Evolutionary conservation across 495 filamentous ascomycete species (phyloP).

Genomic region (Talaromyces trachyspermus): DNA sequence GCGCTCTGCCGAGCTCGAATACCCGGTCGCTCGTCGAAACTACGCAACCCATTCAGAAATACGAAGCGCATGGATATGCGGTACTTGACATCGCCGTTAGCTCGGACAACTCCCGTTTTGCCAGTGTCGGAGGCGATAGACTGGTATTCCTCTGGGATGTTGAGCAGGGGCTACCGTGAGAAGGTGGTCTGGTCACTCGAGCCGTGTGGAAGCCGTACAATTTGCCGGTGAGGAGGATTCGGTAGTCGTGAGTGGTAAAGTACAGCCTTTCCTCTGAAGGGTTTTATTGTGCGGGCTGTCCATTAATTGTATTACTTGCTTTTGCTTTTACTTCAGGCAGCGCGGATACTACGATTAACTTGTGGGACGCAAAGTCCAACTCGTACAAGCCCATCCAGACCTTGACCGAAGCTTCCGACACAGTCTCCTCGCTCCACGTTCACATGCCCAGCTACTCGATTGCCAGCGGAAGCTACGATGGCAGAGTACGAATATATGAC

Average conservation of each 20-base stretch:
- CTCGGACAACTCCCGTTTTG: conserved; percentile 73
- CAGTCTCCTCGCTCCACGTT: conserved; percentile 53
- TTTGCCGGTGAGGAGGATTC: conserved; percentile 66
- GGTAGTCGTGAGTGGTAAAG: conserved; percentile 59
- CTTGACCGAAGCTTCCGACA: conserved; percentile 71
- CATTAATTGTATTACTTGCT: too few relatives aligned
- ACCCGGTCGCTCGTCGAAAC: conserved; percentile 28
- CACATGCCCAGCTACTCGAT: conserved; percentile 37
- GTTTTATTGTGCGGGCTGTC: too few relatives aligned
- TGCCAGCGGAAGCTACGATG: conserved; percentile 74
- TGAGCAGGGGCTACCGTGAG: conserved; percentile 62
- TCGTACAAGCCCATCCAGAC: conserved; percentile 66
- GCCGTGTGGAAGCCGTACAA: conserved; percentile 65
- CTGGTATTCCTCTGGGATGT: conserved; percentile 94
- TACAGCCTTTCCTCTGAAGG: too few relatives aligned
- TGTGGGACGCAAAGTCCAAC: conserved; percentile 73
- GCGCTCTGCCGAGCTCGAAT: conserved; percentile 42
- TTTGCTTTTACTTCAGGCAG: conserved; percentile 48
- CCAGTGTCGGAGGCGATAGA: conserved; percentile 78
- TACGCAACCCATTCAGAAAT: conserved; percentile 67
- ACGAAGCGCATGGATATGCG: conserved; percentile 82
- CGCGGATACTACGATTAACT: conserved; percentile 71
- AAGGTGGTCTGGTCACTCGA: conserved; percentile 66
- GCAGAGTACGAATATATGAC: conserved; percentile 76
- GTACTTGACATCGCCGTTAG: conserved; percentile 73